These are phyloP conservation scores for Monosporozyma aquatica DNA, from an alignment of 805 yeast species.

Conservation along the genomic window DNA sequence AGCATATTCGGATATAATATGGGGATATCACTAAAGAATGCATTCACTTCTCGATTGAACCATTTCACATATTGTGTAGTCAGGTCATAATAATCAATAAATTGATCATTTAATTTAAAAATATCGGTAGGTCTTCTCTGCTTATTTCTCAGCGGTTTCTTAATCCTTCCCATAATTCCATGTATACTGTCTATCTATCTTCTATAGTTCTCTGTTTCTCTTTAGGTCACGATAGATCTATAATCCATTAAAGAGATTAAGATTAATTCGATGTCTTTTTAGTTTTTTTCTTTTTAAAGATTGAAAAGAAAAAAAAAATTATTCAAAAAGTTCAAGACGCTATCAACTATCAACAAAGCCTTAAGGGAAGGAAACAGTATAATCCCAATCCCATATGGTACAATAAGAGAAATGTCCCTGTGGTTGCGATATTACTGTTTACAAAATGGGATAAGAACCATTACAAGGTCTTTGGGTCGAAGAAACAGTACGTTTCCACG, in stretches of 20 bases:
- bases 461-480: no score
- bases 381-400: no score
- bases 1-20: not conserved
- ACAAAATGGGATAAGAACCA: no score
- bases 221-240: no score
- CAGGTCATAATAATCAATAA: not conserved
- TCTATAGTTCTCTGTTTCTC: no score
- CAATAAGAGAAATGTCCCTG: not conserved
- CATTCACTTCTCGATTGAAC: conserved; percentile 6
- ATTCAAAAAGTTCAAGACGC: not conserved
- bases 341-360: no score
- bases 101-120: not conserved
- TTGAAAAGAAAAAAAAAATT: not conserved
- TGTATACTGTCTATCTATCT: no score
- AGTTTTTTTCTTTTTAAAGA: not conserved
- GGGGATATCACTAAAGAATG: conserved; percentile 2
- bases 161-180: not conserved
- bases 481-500: no score
- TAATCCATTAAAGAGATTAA: no score
- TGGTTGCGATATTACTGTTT: no score
- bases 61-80: conserved; percentile 3
- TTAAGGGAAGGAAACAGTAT: no score
- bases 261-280: no score
- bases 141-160: not conserved
- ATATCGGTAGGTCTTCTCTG: not conserved